Base-by-base conservation (phyloP, 805 yeast genomes). In the Kazachstania viticola region DNA sequence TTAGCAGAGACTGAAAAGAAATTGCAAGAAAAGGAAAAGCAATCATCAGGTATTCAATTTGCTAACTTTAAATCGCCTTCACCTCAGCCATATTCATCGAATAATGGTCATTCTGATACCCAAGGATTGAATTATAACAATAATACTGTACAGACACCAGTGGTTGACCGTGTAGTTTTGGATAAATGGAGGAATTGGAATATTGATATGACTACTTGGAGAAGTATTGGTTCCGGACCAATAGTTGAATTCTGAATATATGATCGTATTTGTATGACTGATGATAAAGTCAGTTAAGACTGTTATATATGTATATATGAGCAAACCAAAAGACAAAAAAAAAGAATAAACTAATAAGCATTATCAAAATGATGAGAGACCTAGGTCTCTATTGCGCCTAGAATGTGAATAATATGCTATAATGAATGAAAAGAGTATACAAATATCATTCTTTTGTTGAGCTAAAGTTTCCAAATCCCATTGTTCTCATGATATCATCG, bases 161-260 rank as follows among this genome's bases (percentile, higher is more conserved):
- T 17, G 49, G 56, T 25, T 33, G 71, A 70, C 38, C 69, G 73
- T 5, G 67, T 67, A 9, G 75, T 73, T 44, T 56, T 87, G 41
- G 62, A 66, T 49, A 73, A 72, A 41, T 87, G 93, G 93, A 75
- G 74, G 41, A 75, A 72, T 30, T 87, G 87, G 85, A 83, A 79
- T 48, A 69, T 84, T 3, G 95, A 87, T 48, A 81, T 87, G 93
- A 67, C 82, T 17, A 45, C 52, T 11, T 87, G 96, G 96, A 67
- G 79, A 48, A 69, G 76, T 31, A 62, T 72, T 13, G 84, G 83
- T 1, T 60, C 68, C 31, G 85, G 85, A 2, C 76, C 81, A 3
- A 49, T 67, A 4, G 60, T 77, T 11, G 74, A 72, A 28, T 47
- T 65, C 26, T 69, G 31, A 32, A 21, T 9, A 27, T 22, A 17